Conservation (phyloP, 495 filamentous ascomycete genomes). For the Clohesyomyces aquaticus region DNA sequence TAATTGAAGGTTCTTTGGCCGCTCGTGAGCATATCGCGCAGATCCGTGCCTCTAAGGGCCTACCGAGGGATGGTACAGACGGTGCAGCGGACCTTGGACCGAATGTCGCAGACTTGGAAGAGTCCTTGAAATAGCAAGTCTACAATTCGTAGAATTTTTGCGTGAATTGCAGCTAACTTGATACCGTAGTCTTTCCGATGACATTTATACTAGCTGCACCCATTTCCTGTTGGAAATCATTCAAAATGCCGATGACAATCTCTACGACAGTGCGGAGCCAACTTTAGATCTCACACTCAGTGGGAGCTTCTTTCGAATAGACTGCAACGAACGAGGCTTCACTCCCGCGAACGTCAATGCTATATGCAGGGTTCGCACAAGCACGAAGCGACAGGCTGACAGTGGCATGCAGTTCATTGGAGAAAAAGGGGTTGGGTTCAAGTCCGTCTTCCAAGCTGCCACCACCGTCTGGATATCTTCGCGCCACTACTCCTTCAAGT, state of each 20-base stretch:
- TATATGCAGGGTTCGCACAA: background rate
- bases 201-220: constrained; percentile 4
- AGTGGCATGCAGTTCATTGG: background rate
- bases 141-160: too few relatives aligned
- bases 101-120: too few relatives aligned
- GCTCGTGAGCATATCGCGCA: too few relatives aligned
- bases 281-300: background rate
- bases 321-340: constrained; percentile 18
- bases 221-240: constrained; percentile 12
- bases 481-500: constrained; percentile 2
- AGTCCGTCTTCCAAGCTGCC: constrained; percentile 9
- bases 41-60: too few relatives aligned
- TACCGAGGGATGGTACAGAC: too few relatives aligned
- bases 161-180: background rate
- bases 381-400: background rate
- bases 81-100: too few relatives aligned
- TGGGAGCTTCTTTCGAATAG: background rate
- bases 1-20: too few relatives aligned
- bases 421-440: constrained; percentile 19
- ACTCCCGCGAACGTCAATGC: constrained; percentile 5
- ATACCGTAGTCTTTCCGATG: background rate
- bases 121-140: too few relatives aligned
- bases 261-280: background rate
- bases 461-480: constrained; percentile 9
- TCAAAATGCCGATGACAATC: constrained; percentile 20